Evolutionary conservation across 768 basidiomycete genomes (phyloP).

Genomic region (Mycena polygramma): DNA sequence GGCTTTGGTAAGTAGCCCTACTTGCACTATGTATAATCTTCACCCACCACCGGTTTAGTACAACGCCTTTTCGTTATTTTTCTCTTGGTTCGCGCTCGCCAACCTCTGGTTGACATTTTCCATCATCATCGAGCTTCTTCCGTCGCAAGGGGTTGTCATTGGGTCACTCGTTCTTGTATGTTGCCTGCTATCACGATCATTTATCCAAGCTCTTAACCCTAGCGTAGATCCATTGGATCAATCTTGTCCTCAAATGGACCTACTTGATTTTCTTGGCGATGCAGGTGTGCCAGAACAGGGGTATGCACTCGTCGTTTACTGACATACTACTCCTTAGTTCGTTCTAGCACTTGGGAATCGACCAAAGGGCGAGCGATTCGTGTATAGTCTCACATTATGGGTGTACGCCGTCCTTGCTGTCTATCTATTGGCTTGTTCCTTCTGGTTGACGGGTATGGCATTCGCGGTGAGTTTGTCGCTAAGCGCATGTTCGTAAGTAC

Average conservation of each 20-base stretch:
- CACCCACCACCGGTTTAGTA: constrained; percentile 61
- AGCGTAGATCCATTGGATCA: constrained; percentile 87
- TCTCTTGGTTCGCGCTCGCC: constrained; percentile 94
- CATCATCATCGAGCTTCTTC: constrained; percentile 91
- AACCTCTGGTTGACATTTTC: constrained; percentile 92
- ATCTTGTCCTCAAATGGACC: constrained; percentile 83
- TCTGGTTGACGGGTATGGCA: constrained; percentile 83
- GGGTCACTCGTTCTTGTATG: constrained; percentile 78
- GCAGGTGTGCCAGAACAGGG: constrained; percentile 52
- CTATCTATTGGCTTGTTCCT: constrained; percentile 89
- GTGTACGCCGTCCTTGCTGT: constrained; percentile 86
- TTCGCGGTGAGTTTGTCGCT: constrained; percentile 67
- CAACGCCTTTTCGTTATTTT: constrained; percentile 86
- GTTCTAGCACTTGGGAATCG: constrained; percentile 81
- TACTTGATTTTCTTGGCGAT: constrained; percentile 88
- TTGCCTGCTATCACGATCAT: constrained; percentile 22
- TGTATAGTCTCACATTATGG: constrained; percentile 77
- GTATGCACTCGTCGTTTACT: background rate
- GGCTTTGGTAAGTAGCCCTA: constrained; percentile 72
- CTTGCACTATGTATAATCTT: background rate
- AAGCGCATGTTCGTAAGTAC: background rate
- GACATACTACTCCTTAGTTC: constrained; percentile 55
- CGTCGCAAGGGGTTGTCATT: constrained; percentile 70
- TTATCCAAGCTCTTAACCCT: constrained; percentile 2
- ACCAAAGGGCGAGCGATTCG: constrained; percentile 77